Conservation (phyloP, 805 yeast species). For the Metschnikowia noctiluminum region DNA sequence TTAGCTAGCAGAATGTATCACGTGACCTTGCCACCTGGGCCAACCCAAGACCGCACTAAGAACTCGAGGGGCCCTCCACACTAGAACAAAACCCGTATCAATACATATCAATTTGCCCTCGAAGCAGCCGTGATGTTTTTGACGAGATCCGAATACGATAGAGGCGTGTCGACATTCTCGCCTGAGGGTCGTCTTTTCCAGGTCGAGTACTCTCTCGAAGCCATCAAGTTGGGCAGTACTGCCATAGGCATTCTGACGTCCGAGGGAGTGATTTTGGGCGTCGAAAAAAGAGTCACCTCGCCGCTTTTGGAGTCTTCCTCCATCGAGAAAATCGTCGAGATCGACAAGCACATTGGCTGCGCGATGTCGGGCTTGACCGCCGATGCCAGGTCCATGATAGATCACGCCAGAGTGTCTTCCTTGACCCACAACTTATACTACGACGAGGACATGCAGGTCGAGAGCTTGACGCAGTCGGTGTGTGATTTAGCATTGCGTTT, state of each 20-base stretch:
- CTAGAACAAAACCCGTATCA: not conserved
- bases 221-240: conserved; percentile 95
- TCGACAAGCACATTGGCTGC: conserved; percentile 92
- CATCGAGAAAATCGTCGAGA: conserved; percentile 93
- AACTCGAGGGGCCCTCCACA: not conserved
- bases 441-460: conserved; percentile 89
- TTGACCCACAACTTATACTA: conserved; percentile 86
- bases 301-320: conserved; percentile 86
- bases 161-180: conserved; percentile 97
- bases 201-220: conserved; percentile 96
- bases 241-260: conserved; percentile 96
- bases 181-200: conserved; percentile 98
- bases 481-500: conserved; percentile 95
- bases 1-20: too few relatives aligned
- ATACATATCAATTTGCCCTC: not conserved
- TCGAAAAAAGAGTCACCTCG: conserved; percentile 95
- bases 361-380: conserved; percentile 99
- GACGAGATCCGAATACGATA: conserved; percentile 98
- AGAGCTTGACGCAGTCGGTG: conserved; percentile 91
- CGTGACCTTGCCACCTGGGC: too few relatives aligned
- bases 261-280: conserved; percentile 94
- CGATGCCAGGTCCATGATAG: conserved; percentile 97
- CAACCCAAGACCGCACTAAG: too few relatives aligned
- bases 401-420: conserved; percentile 90
- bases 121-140: conserved; percentile 64